A percentile compares a stretch with the other conserved stretches of the same genome.
These are phyloP conservation scores for Blastosporella zonata DNA, from an alignment of 1,284 basidiomycete species.

Conservation along the genomic window DNA sequence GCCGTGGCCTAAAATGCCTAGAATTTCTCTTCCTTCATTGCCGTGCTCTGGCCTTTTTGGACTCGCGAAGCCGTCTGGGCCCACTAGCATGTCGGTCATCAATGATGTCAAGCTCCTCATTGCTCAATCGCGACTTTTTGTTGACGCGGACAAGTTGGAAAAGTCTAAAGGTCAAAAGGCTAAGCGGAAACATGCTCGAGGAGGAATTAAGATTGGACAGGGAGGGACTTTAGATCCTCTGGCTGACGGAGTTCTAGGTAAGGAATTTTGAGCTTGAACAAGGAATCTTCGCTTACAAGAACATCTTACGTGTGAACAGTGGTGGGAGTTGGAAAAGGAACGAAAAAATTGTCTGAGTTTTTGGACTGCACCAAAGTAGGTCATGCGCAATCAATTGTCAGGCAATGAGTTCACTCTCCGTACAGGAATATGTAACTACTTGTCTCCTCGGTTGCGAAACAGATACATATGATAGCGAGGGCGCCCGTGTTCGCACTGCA, in stretches of 20 bases:
- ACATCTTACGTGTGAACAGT: slow-evolving; percentile 50
- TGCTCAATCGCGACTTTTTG: slow-evolving; percentile 78
- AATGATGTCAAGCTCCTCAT: slow-evolving; percentile 85
- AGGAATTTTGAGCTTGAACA: slow-evolving; percentile 5
- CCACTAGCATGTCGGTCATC: slow-evolving; percentile 88
- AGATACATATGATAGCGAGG: slow-evolving; percentile 92
- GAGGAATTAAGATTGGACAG: slow-evolving; percentile 79
- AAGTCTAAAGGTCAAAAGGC: slow-evolving; percentile 37
- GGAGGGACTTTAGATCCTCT: slow-evolving; percentile 96
- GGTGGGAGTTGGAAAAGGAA: slow-evolving; percentile 87
- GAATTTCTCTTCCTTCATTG: slow-evolving; percentile 45
- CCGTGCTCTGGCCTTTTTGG: slow-evolving; percentile 84
- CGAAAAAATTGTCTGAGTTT: slow-evolving; percentile 85
- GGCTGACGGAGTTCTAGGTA: slow-evolving; percentile 90
- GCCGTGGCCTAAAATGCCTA: slow-evolving; percentile 51
- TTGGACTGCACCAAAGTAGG: slow-evolving; percentile 88
- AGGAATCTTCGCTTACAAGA: slow-evolving; percentile 5
- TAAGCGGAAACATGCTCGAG: slow-evolving; percentile 40
- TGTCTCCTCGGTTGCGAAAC: slow-evolving; percentile 94
- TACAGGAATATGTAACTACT: slow-evolving; percentile 87
- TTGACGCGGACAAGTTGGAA: slow-evolving; percentile 53
- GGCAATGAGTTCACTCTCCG: slow-evolving; percentile 17
- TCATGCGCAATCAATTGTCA: slow-evolving; percentile 5
- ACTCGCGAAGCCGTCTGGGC: slow-evolving; percentile 83
- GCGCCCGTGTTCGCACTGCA: slow-evolving; percentile 70